phyloP scores from a whole-genome alignment of 108 stramenopile species.

The Fistulifera pelliculosa region DNA sequence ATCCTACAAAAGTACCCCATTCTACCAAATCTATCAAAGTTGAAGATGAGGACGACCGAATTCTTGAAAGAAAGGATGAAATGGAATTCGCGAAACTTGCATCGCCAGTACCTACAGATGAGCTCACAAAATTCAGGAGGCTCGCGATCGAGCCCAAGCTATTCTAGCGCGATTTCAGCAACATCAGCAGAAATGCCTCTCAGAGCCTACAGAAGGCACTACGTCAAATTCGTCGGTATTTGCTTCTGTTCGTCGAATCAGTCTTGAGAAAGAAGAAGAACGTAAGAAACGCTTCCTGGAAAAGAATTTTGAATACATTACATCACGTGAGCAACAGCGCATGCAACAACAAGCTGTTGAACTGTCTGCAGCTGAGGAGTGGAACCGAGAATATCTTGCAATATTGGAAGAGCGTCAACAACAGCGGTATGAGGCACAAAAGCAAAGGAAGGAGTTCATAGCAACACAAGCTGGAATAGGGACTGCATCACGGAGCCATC shows the following conservation, averaged over 20 bases:
- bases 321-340: slow-evolving; percentile 39
- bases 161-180: slow-evolving; percentile 15
- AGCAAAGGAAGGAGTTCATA: slow-evolving; percentile 1
- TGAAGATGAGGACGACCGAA: not conserved
- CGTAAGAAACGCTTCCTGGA: slow-evolving; percentile 31
- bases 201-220: slow-evolving; percentile 2
- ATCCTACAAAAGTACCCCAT: not conserved
- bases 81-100: too few relatives aligned
- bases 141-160: slow-evolving; percentile 1
- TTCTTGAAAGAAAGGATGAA: too few relatives aligned
- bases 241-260: slow-evolving; percentile 17
- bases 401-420: slow-evolving; percentile 15
- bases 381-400: slow-evolving; percentile 26
- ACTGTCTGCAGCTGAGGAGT: slow-evolving; percentile 33
- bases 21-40: not conserved
- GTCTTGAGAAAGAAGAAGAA: slow-evolving; percentile 30
- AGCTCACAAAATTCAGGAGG: not conserved
- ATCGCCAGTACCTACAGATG: not conserved
- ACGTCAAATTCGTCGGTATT: not conserved
- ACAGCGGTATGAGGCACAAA: slow-evolving; percentile 9
- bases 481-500: slow-evolving; percentile 29
- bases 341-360: slow-evolving; percentile 33
- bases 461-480: slow-evolving; percentile 51
- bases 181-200: slow-evolving; percentile 4
- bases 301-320: slow-evolving; percentile 68